phyloP scores from a whole-genome alignment of 345 rosid species.

The Citrus trifoliata region DNA sequence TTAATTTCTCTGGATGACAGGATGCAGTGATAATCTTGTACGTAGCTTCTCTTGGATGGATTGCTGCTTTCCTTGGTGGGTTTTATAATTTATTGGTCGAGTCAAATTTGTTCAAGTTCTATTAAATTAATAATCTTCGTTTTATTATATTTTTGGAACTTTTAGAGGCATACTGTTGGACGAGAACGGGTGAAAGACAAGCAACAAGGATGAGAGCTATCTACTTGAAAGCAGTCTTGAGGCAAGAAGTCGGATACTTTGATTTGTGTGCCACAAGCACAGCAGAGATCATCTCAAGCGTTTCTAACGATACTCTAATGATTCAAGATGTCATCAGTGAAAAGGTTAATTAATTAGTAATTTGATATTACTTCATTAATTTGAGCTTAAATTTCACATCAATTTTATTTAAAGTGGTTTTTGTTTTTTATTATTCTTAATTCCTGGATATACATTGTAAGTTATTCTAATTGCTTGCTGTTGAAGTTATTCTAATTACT shows the following conservation, averaged over 20 bases:
- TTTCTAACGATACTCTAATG: constrained; percentile 43
- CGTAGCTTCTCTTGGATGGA: constrained; percentile 66
- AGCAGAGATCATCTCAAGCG: constrained; percentile 69
- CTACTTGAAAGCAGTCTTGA: constrained; percentile 67
- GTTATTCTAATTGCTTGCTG: too few species aligned
- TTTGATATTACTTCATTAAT: too few species aligned
- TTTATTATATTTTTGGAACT: neutral
- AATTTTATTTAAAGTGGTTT: too few species aligned
- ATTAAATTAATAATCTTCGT: too few species aligned
- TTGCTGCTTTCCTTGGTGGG: constrained; percentile 73
- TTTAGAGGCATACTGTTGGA: constrained; percentile 75
- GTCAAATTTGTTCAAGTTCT: too few species aligned
- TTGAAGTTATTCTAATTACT: too few species aligned
- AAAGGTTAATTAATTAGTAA: constrained; percentile 33
- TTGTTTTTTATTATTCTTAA: too few species aligned
- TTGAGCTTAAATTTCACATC: too few species aligned
- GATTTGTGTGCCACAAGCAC: constrained; percentile 77
- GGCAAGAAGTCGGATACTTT: constrained; percentile 84
- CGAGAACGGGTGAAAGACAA: constrained; percentile 86
- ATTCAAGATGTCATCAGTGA: constrained; percentile 83
- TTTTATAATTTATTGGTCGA: neutral
- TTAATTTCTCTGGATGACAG: constrained; percentile 31
- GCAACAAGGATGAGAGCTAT: constrained; percentile 76
- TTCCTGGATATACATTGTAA: too few species aligned
- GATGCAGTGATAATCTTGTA: constrained; percentile 58